These are phyloP conservation scores for Wickerhamomyces chaumierensis DNA, from an alignment of 805 yeast genomes.

Conservation along the genomic window DNA sequence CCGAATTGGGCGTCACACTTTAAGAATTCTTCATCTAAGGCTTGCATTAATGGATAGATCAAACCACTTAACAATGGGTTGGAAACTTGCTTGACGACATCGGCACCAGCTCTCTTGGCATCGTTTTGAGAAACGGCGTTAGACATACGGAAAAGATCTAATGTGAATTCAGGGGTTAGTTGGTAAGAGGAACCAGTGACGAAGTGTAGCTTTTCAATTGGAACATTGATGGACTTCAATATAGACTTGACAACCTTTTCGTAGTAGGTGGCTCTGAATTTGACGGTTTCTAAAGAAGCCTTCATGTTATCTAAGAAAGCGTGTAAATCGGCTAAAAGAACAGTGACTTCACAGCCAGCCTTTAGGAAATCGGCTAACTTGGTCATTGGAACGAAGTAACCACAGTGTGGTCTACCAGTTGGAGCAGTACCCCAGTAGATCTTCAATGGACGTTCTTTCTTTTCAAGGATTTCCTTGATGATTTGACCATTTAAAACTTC, in stretches of 20 bases:
- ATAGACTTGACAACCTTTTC: conserved; percentile 77
- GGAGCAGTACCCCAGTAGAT: conserved; percentile 99
- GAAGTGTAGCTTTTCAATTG: conserved; percentile 78
- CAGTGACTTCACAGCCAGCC: conserved; percentile 93
- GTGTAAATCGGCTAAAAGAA: conserved; percentile 88
- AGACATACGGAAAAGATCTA: conserved; percentile 82
- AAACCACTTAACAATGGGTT: conserved; percentile 89
- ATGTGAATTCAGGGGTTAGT: conserved; percentile 59
- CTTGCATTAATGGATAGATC: conserved; percentile 98
- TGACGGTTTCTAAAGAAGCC: conserved; percentile 89
- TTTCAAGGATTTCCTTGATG: conserved; percentile 73
- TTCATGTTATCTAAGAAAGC: conserved; percentile 98
- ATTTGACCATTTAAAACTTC: conserved; percentile 85
- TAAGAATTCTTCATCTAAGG: conserved; percentile 86
- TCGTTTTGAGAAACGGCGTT: conserved; percentile 87
- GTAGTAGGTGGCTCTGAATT: conserved; percentile 83
- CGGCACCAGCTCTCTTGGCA: conserved; percentile 98
- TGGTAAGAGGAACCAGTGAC: conserved; percentile 89
- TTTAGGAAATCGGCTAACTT: conserved; percentile 88
- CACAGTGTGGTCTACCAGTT: conserved; percentile 97
- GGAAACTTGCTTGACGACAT: conserved; percentile 94
- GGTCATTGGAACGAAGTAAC: conserved; percentile 96
- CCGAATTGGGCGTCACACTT: conserved; percentile 93
- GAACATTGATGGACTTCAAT: conserved; percentile 77
- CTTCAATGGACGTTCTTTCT: conserved; percentile 69